A percentile compares a stretch with the other conserved stretches of the same genome.
These are phyloP conservation scores for Venturiaceae sp. DNA, from an alignment of 2,329 filamentous ascomycete genomes.

Conservation along the genomic window DNA sequence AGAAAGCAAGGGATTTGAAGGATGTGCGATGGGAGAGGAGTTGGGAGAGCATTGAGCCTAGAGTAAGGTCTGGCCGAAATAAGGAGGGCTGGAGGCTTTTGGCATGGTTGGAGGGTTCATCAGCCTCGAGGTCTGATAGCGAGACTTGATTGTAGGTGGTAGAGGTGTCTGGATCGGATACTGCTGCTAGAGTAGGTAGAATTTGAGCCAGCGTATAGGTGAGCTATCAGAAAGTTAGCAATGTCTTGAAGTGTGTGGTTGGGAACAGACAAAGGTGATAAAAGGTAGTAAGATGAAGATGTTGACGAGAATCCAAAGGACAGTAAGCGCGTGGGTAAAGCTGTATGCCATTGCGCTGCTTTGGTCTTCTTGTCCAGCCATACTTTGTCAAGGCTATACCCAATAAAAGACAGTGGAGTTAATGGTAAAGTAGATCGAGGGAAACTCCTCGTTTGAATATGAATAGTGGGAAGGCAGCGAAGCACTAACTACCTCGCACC, in stretches of 20 bases:
- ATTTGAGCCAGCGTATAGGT: background rate
- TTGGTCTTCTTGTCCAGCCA: no score
- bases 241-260: background rate
- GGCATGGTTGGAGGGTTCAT: background rate
- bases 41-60: background rate
- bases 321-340: no score
- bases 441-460: no score
- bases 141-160: background rate
- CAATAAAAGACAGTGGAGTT: no score
- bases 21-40: background rate
- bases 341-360: no score
- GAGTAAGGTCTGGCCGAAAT: background rate
- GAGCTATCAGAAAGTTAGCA: background rate
- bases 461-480: no score
- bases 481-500: no score
- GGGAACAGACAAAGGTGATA: background rate
- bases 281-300: background rate
- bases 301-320: no score
- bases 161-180: background rate
- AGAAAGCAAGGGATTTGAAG: background rate
- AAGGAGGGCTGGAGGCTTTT: background rate
- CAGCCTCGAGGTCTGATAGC: background rate
- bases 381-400: no score
- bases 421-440: no score
- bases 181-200: background rate